Percentiles rank a stretch among this genome's conserved stretches.
These are phyloP conservation scores for Calonectria pseudoturangicola DNA, from an alignment of 2,329 filamentous ascomycete genomes.

Conservation along the genomic window DNA sequence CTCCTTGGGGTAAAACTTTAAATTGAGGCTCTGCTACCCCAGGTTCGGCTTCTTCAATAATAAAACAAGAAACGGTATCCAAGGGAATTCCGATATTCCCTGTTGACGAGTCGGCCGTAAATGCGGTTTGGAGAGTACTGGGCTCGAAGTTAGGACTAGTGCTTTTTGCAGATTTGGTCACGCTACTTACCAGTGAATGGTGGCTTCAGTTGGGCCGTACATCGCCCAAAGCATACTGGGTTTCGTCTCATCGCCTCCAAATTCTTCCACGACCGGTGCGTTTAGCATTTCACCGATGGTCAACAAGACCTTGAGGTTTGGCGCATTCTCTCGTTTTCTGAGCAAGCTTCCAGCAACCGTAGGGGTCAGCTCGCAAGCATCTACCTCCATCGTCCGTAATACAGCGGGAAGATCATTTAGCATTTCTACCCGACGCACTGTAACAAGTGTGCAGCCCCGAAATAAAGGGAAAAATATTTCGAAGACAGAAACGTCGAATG, in stretches of 20 bases:
- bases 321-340: slow-evolving; percentile 79
- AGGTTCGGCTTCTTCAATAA: slow-evolving; percentile 71
- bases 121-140: slow-evolving; percentile 81
- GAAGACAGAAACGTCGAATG: slow-evolving; percentile 96
- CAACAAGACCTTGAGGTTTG: slow-evolving; percentile 81
- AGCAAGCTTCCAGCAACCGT: slow-evolving; percentile 89
- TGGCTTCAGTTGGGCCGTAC: slow-evolving; percentile 95
- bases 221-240: slow-evolving; percentile 88
- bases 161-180: neutral
- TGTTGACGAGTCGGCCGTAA: slow-evolving; percentile 73
- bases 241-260: slow-evolving; percentile 75
- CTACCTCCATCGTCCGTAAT: slow-evolving; percentile 80
- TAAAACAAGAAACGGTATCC: slow-evolving; percentile 86
- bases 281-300: slow-evolving; percentile 97
- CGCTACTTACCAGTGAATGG: slow-evolving; percentile 83
- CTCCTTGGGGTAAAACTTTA: slow-evolving; percentile 76
- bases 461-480: slow-evolving; percentile 94
- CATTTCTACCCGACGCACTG: slow-evolving; percentile 80
- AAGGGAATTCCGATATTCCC: slow-evolving; percentile 86
- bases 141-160: neutral
- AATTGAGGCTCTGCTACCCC: slow-evolving; percentile 57
- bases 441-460: slow-evolving; percentile 83
- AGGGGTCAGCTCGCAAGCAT: slow-evolving; percentile 92
- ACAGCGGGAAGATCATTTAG: slow-evolving; percentile 83
- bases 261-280: slow-evolving; percentile 83